Conservation (phyloP, 2,329 filamentous ascomycete genomes). For the Hymenoscyphus fraxineus region DNA sequence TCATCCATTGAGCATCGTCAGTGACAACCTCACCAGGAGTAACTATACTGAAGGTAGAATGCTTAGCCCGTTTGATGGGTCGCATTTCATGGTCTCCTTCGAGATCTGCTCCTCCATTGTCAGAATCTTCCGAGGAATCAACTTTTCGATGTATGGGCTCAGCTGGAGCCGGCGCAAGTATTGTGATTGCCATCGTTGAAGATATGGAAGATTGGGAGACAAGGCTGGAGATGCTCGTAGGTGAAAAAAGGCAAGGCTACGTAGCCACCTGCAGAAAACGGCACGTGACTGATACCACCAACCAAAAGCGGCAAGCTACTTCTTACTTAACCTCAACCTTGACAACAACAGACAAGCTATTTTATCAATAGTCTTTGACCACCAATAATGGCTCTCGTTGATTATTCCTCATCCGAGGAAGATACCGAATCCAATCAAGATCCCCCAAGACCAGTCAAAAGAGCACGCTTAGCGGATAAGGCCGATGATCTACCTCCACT, state of each 20-base stretch:
- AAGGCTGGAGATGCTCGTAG: conserved; percentile 7
- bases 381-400: conserved; percentile 56
- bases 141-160: conserved; percentile 17
- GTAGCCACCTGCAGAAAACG: too few relatives aligned
- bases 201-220: conserved; percentile 3
- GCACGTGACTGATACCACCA: too few relatives aligned
- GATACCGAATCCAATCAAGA: not conserved
- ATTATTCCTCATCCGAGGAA: conserved; percentile 57
- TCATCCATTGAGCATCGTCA: conserved; percentile 95
- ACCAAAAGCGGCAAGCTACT: too few relatives aligned
- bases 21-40: conserved; percentile 89
- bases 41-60: conserved; percentile 55
- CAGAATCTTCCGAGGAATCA: conserved; percentile 22
- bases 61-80: conserved; percentile 39
- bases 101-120: conserved; percentile 35
- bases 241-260: not conserved
- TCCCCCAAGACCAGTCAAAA: conserved; percentile 33
- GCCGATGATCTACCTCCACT: conserved; percentile 60
- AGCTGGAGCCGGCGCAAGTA: conserved; percentile 32
- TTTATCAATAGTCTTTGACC: not conserved
- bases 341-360: too few relatives aligned
- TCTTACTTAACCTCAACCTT: too few relatives aligned
- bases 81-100: conserved; percentile 41
- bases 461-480: conserved; percentile 27
- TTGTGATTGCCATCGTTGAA: conserved; percentile 35